Evolutionary conservation across 2,329 filamentous ascomycete genomes (phyloP).

Genomic region (Aspergillus sp.): DNA sequence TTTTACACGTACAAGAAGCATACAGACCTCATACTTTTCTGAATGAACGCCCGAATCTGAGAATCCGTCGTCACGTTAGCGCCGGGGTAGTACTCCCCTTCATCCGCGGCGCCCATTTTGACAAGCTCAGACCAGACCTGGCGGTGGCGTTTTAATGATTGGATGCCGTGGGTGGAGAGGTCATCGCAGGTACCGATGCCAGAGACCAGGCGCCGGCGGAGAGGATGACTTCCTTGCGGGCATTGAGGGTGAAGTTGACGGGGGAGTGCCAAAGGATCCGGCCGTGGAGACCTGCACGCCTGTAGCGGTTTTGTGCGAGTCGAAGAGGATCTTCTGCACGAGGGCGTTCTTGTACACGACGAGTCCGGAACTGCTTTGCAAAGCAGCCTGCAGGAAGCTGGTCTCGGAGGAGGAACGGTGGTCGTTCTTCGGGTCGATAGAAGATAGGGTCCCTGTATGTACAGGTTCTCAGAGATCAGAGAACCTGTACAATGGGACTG

Average conservation of each 20-base stretch:
- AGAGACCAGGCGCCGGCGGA: slow-evolving; percentile 11
- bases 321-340: slow-evolving; percentile 33
- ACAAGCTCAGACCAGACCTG: slow-evolving; percentile 25
- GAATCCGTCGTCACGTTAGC: slow-evolving; percentile 33
- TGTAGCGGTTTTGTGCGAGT: slow-evolving; percentile 21
- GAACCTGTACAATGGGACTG: too few relatives aligned
- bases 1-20: slow-evolving; percentile 32
- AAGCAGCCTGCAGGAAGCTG: slow-evolving; percentile 18
- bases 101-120: slow-evolving; percentile 13
- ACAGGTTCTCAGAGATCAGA: too few relatives aligned
- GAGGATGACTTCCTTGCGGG: slow-evolving; percentile 12
- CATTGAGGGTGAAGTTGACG: slow-evolving; percentile 11
- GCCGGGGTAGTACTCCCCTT: slow-evolving; percentile 32
- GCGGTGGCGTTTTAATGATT: slow-evolving; percentile 37
- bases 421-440: slow-evolving; percentile 21
- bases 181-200: slow-evolving; percentile 15
- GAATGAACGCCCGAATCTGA: slow-evolving; percentile 32
- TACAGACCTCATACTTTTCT: slow-evolving; percentile 24
- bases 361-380: slow-evolving; percentile 19
- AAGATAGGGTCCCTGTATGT: too few relatives aligned
- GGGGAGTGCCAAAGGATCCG: slow-evolving; percentile 10
- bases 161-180: slow-evolving; percentile 10
- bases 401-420: slow-evolving; percentile 15
- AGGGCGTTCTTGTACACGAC: slow-evolving; percentile 27
- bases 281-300: slow-evolving; percentile 10